Evolutionary conservation across 768 basidiomycete species (phyloP).

Genomic region (Sporobolomyces roseus): DNA sequence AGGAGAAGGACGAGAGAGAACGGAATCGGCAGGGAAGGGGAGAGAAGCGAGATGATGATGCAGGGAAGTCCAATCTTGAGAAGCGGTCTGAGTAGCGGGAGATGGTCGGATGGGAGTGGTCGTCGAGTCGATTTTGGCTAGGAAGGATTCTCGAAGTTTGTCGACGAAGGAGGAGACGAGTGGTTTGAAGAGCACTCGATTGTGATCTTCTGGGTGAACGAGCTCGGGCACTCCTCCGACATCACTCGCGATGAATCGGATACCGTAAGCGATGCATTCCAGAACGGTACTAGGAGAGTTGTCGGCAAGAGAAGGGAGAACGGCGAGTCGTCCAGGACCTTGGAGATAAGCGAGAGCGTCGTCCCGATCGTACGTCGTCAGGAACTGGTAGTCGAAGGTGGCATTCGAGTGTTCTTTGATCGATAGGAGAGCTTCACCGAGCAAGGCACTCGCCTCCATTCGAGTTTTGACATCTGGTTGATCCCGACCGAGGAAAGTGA

Average conservation of each 20-base stretch:
- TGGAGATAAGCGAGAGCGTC: slow-evolving; percentile 34
- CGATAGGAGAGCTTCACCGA: slow-evolving; percentile 25
- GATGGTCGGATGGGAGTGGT: slow-evolving; percentile 8
- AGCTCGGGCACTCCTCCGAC: slow-evolving; percentile 40
- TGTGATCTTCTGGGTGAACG: slow-evolving; percentile 24
- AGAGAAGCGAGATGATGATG: slow-evolving; percentile 22
- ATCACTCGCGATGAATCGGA: slow-evolving; percentile 34
- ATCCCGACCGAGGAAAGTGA: slow-evolving; percentile 40
- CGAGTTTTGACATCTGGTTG: slow-evolving; percentile 28
- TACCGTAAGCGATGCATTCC: slow-evolving; percentile 33
- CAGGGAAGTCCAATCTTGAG: slow-evolving; percentile 16
- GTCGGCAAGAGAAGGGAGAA: slow-evolving; percentile 40
- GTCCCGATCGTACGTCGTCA: slow-evolving; percentile 24
- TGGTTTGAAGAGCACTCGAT: slow-evolving; percentile 16
- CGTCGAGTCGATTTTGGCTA: not conserved
- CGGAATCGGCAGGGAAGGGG: not conserved
- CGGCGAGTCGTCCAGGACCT: slow-evolving; percentile 31
- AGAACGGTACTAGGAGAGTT: slow-evolving; percentile 42
- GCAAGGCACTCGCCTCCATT: slow-evolving; percentile 21
- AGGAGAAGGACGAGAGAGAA: not conserved
- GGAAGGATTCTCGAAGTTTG: slow-evolving; percentile 7
- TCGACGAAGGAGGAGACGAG: not conserved
- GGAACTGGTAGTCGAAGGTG: slow-evolving; percentile 24
- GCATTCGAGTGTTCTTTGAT: slow-evolving; percentile 31
- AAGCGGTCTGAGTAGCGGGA: slow-evolving; percentile 11